These are phyloP conservation scores for Pezicula radicicola DNA, from an alignment of 2,329 filamentous ascomycete species.

Conservation along the genomic window DNA sequence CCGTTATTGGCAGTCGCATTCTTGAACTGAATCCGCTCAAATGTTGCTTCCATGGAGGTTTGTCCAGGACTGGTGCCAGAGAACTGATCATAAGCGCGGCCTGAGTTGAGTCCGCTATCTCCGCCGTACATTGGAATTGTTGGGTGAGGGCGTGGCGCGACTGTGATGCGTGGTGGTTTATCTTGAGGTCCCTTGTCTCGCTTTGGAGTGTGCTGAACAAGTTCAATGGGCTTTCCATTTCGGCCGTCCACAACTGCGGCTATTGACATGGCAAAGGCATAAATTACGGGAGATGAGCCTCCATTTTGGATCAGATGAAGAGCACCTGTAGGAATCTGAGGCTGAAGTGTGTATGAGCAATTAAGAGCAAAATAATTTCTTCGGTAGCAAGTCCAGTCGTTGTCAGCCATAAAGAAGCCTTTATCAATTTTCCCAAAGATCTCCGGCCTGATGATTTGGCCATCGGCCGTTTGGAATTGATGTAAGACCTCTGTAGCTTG, in stretches of 20 bases:
- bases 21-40: constrained; percentile 75
- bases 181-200: constrained; percentile 68
- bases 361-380: constrained; percentile 70
- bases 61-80: constrained; percentile 11
- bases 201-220: constrained; percentile 76
- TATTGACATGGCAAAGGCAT: constrained; percentile 62
- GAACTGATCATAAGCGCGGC: constrained; percentile 14
- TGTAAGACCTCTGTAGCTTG: constrained; percentile 36
- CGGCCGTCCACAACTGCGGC: constrained; percentile 63
- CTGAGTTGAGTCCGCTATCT: constrained; percentile 14
- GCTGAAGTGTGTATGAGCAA: constrained; percentile 59
- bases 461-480: constrained; percentile 46
- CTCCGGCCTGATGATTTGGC: constrained; percentile 51
- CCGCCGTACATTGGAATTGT: constrained; percentile 20
- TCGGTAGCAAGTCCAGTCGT: constrained; percentile 72
- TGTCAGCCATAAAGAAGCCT: constrained; percentile 64
- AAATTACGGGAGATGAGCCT: constrained; percentile 36
- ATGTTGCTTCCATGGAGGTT: constrained; percentile 35
- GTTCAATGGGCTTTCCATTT: constrained; percentile 60
- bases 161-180: constrained; percentile 48
- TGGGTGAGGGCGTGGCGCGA: constrained; percentile 26
- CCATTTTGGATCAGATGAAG: constrained; percentile 31
- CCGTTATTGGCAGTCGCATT: constrained; percentile 74
- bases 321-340: constrained; percentile 37
- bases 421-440: constrained; percentile 69